phyloP scores from a whole-genome alignment of 1,139 yeast genomes.

The Candida frijolesensis region DNA sequence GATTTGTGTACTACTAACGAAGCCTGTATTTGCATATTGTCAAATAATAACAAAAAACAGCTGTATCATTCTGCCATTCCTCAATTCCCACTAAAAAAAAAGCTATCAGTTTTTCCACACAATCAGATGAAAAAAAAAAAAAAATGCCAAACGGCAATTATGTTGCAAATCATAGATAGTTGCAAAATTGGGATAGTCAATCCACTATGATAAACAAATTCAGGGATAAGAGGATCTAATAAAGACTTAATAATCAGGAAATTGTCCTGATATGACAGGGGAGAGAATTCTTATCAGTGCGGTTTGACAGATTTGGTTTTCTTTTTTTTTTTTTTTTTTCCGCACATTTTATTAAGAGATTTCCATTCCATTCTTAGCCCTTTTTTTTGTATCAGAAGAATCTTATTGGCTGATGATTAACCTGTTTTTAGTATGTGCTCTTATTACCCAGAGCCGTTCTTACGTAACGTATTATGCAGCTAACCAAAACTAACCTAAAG shows the following conservation, averaged over 20 bases:
- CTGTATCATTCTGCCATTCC: no score
- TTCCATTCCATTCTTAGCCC: no score
- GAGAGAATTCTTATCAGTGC: not conserved
- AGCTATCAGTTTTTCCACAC: no score
- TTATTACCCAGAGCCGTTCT: not conserved
- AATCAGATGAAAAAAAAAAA: no score
- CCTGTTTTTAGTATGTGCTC: not conserved
- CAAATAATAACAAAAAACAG: no score
- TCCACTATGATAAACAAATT: not conserved
- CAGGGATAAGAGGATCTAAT: not conserved
- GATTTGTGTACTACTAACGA: no score
- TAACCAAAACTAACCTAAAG: no score
- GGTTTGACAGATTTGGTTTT: not conserved
- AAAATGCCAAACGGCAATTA: no score
- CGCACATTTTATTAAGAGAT: no score
- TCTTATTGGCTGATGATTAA: slow-evolving; percentile 4
- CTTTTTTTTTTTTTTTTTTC: not conserved
- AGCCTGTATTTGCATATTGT: no score
- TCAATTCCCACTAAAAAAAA: no score
- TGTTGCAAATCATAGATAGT: not conserved
- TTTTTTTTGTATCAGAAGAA: not conserved
- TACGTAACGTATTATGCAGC: not conserved
- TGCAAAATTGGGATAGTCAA: not conserved
- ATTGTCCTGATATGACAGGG: not conserved
- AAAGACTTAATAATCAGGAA: not conserved